Percentiles rank a stretch among this genome's conserved stretches.
phyloP scores from a whole-genome alignment of 2,329 filamentous ascomycete genomes.

The Phaeoacremonium minimum region DNA sequence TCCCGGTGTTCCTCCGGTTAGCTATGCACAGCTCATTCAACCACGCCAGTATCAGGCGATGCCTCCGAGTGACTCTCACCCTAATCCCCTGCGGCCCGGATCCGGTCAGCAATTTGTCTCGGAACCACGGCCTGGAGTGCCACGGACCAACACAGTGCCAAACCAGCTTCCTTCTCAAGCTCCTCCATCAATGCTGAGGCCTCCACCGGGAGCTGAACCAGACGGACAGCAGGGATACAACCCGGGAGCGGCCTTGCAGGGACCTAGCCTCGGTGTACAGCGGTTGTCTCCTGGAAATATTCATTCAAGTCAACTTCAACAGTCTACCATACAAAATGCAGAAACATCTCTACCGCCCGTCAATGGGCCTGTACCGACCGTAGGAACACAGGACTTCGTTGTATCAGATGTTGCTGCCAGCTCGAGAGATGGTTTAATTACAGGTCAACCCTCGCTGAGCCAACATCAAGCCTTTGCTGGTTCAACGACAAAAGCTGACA shows the following conservation, averaged over 20 bases:
- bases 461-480: no score
- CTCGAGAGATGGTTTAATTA: no score
- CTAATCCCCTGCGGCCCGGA: background rate
- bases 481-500: no score
- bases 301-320: background rate
- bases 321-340: background rate
- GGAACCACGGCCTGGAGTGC: slow-evolving; percentile 4
- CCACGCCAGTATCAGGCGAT: background rate
- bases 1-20: background rate
- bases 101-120: background rate
- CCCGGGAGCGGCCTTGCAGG: no score
- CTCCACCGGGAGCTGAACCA: background rate
- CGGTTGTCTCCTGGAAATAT: background rate
- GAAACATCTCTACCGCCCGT: background rate
- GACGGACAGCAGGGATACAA: background rate
- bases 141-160: slow-evolving; percentile 16
- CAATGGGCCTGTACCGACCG: no score
- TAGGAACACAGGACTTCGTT: no score
- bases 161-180: slow-evolving; percentile 13
- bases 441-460: no score
- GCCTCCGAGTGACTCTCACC: background rate
- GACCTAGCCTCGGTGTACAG: no score
- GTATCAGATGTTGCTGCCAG: no score
- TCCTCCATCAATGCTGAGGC: background rate
- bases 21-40: background rate